A percentile compares a stretch with the other conserved stretches of the same genome.
phyloP scores from a whole-genome alignment of 306 rosid genomes.

The Acacia melanoxylon region DNA sequence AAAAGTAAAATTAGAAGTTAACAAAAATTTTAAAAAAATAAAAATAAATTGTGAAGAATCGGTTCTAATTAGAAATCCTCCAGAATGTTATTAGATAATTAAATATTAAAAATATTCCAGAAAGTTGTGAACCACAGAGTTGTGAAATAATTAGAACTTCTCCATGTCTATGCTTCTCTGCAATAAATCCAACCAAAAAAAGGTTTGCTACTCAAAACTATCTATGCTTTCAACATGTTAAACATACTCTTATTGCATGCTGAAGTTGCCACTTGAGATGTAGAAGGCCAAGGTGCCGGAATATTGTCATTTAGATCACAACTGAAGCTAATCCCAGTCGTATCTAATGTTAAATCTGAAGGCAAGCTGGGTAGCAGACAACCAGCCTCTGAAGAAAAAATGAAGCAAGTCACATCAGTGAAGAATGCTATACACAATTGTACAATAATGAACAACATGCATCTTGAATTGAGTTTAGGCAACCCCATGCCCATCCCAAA shows the following conservation, averaged over 20 bases:
- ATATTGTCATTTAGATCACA: slow-evolving; percentile 97
- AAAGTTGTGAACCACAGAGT: slow-evolving; percentile 9
- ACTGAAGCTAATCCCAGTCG: slow-evolving; percentile 77
- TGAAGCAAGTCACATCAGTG: slow-evolving; percentile 24
- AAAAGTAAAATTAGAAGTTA: slow-evolving; percentile 20
- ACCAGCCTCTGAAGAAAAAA: slow-evolving; percentile 63
- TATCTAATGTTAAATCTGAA: slow-evolving; percentile 85
- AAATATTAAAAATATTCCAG: background rate
- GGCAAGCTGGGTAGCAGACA: slow-evolving; percentile 96
- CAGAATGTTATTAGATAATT: background rate
- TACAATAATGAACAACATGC: background rate
- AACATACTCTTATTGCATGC: slow-evolving; percentile 80
- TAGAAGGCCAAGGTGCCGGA: slow-evolving; percentile 94
- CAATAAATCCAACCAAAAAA: background rate
- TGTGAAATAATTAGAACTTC: slow-evolving; percentile 9
- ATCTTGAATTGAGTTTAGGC: slow-evolving; percentile 3
- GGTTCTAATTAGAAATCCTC: background rate
- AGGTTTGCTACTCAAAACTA: slow-evolving; percentile 13
- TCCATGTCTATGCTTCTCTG: background rate
- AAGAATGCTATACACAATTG: slow-evolving; percentile 1
- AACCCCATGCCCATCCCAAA: background rate
- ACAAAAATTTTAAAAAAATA: background rate
- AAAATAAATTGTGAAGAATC: slow-evolving; percentile 7
- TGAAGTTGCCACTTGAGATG: slow-evolving; percentile 62
- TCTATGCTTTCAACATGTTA: slow-evolving; percentile 11